Conservation (phyloP, 2,329 filamentous ascomycete species). For the Fusarium sp. region DNA sequence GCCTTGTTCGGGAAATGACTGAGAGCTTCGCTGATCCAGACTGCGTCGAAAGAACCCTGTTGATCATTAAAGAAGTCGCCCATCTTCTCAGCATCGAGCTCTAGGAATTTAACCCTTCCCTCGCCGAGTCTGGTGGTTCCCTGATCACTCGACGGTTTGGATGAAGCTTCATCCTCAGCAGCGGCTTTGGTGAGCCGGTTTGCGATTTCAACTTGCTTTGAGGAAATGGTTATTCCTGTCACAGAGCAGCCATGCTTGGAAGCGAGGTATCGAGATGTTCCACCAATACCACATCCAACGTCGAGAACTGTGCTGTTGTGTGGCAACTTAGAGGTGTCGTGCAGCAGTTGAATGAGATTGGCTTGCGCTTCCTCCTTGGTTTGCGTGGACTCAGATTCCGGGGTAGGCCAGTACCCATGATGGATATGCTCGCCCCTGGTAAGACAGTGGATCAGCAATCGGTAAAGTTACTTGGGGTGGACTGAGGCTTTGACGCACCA, state of each 20-base stretch:
- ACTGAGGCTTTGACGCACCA: slow-evolving; percentile 58
- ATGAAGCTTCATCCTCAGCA: slow-evolving; percentile 41
- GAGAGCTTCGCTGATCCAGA: slow-evolving; percentile 73
- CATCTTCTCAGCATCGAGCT: slow-evolving; percentile 73
- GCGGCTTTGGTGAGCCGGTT: slow-evolving; percentile 58
- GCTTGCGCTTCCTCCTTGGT: slow-evolving; percentile 70
- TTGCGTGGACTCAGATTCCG: slow-evolving; percentile 59
- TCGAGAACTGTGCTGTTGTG: slow-evolving; percentile 59
- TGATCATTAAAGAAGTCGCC: slow-evolving; percentile 61
- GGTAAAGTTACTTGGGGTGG: not conserved
- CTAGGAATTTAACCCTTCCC: slow-evolving; percentile 66
- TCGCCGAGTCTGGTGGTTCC: slow-evolving; percentile 56
- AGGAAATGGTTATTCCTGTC: slow-evolving; percentile 71
- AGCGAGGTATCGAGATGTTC: slow-evolving; percentile 69
- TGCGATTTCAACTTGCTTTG: slow-evolving; percentile 70
- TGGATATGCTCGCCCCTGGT: slow-evolving; percentile 73
- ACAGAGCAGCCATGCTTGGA: slow-evolving; percentile 64
- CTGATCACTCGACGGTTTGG: slow-evolving; percentile 41
- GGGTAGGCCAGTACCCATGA: slow-evolving; percentile 69
- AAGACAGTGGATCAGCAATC: slow-evolving; percentile 9
- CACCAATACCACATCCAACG: slow-evolving; percentile 71
- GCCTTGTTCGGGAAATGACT: slow-evolving; percentile 71
- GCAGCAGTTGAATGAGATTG: slow-evolving; percentile 67
- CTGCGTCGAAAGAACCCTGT: slow-evolving; percentile 62
- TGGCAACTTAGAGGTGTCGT: slow-evolving; percentile 54